Conservation (phyloP, 2,329 filamentous ascomycete genomes). For the Pestalotiopsis sp. region DNA sequence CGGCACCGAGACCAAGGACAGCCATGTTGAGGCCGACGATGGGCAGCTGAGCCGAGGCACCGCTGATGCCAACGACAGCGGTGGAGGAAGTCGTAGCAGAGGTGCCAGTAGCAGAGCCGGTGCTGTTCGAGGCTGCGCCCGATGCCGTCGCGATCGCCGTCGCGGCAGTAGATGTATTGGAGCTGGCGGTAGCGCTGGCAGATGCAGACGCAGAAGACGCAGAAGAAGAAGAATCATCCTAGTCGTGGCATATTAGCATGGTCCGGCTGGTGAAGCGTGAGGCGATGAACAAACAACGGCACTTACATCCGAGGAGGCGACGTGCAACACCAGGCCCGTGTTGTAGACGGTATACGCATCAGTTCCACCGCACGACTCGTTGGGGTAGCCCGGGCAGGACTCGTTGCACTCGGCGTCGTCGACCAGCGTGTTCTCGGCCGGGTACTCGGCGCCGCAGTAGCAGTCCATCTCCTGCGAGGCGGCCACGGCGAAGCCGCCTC, state of each 20-base stretch:
- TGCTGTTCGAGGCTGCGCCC: not conserved
- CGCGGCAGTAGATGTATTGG: not conserved
- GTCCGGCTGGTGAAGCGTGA: not conserved
- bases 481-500: not conserved
- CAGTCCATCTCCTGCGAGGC: conserved; percentile 37
- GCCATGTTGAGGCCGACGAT: conserved; percentile 4
- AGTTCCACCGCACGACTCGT: conserved; percentile 50
- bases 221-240: not conserved
- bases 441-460: conserved; percentile 59
- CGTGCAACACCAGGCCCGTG: conserved; percentile 10
- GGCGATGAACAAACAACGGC: not conserved
- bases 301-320: conserved; percentile 2
- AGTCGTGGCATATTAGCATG: not conserved
- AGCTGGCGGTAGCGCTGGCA: not conserved
- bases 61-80: not conserved
- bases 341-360: conserved; percentile 29
- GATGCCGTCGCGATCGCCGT: not conserved
- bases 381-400: conserved; percentile 51
- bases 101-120: not conserved
- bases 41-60: conserved; percentile 7
- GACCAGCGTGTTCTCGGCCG: conserved; percentile 46
- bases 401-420: conserved; percentile 49
- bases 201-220: not conserved
- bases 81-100: not conserved
- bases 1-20: conserved; percentile 9